phyloP scores from a whole-genome alignment of 2,329 filamentous ascomycete species.

The Pezicula radicicola region DNA sequence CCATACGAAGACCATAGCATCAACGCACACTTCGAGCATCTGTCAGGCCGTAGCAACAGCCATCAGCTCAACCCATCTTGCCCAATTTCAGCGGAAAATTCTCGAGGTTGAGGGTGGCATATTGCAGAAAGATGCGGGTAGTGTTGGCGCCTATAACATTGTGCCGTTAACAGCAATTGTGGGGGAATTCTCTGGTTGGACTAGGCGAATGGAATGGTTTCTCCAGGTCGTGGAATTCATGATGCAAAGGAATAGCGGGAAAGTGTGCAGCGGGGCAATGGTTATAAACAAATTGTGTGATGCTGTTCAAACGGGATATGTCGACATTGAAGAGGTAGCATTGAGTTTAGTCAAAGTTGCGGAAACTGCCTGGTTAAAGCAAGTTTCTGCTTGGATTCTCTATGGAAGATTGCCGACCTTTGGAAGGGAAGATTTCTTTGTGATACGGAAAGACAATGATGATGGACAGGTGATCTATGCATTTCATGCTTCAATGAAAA shows the following conservation, averaged over 20 bases:
- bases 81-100: conserved; percentile 78
- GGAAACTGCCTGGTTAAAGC: conserved; percentile 88
- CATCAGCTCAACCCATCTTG: conserved; percentile 71
- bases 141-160: conserved; percentile 89
- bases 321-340: conserved; percentile 77
- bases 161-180: conserved; percentile 86
- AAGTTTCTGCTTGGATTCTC: conserved; percentile 85
- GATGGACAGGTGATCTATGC: conserved; percentile 28
- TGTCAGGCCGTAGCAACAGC: conserved; percentile 84
- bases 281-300: conserved; percentile 74
- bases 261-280: conserved; percentile 60
- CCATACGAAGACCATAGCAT: conserved; percentile 64
- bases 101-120: conserved; percentile 80
- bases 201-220: conserved; percentile 80
- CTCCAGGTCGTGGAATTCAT: conserved; percentile 73
- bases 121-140: conserved; percentile 68
- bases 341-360: conserved; percentile 71
- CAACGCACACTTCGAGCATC: conserved; percentile 73
- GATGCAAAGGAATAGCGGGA: conserved; percentile 32
- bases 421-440: conserved; percentile 83
- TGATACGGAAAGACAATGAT: conserved; percentile 44
- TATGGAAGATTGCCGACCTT: conserved; percentile 80
- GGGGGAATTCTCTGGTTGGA: conserved; percentile 84
- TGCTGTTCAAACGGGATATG: conserved; percentile 83
- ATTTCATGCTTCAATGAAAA: neutral